Evolutionary conservation across 140 eudicot genomes (phyloP).

Genomic region (Cichorium intybus): DNA sequence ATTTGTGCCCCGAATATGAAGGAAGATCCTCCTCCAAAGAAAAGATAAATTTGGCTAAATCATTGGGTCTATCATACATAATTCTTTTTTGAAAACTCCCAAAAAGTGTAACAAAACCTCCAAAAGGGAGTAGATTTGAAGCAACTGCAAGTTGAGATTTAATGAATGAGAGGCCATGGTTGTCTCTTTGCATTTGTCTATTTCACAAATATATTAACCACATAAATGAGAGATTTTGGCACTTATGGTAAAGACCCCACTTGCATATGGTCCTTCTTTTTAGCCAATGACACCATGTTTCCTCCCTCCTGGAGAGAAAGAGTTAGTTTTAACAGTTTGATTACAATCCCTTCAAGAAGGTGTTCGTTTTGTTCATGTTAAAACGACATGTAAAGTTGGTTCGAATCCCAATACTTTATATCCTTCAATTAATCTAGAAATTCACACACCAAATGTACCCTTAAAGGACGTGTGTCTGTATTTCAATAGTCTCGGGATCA

Average conservation of each 20-base stretch:
- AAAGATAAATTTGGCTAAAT: slow-evolving; percentile 36
- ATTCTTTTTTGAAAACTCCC: slow-evolving; percentile 22
- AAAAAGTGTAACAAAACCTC: slow-evolving; percentile 25
- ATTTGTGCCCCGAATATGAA: slow-evolving; percentile 53
- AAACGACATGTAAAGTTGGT: not conserved
- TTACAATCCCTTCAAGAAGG: not conserved
- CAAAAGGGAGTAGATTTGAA: slow-evolving; percentile 28
- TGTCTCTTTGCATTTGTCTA: slow-evolving; percentile 25
- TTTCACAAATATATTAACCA: slow-evolving; percentile 12
- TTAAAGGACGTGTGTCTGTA: too few species aligned
- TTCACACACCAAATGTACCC: not conserved
- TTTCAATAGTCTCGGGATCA: too few species aligned
- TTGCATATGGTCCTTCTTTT: slow-evolving; percentile 21
- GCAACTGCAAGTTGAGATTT: slow-evolving; percentile 24
- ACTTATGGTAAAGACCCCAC: slow-evolving; percentile 11
- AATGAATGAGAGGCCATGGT: slow-evolving; percentile 25
- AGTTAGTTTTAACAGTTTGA: slow-evolving; percentile 21
- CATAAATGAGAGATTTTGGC: slow-evolving; percentile 27
- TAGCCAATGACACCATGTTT: slow-evolving; percentile 18
- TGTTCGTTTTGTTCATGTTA: not conserved
- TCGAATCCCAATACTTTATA: not conserved
- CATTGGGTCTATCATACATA: slow-evolving; percentile 30
- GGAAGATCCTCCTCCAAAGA: slow-evolving; percentile 54
- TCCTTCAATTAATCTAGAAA: not conserved
- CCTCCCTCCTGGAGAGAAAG: slow-evolving; percentile 17